Conservation (phyloP, 225 moss, liverwort and hornwort genomes). For the Climacium dendroides region DNA sequence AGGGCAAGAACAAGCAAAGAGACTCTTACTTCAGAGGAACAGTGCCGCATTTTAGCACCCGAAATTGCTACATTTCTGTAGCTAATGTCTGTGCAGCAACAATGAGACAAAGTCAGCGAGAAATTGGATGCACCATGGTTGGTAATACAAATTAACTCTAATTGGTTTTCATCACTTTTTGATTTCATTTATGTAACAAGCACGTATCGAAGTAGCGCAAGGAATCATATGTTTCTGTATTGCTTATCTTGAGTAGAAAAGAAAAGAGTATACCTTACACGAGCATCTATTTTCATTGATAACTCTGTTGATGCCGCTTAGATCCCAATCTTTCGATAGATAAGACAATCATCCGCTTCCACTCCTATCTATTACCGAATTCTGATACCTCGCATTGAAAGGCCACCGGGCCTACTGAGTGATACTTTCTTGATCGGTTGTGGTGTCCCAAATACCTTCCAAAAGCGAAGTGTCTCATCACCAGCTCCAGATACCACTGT, state of each 20-base stretch:
- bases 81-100: background rate
- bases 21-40: background rate
- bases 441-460: constrained; percentile 81
- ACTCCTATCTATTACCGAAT: constrained; percentile 6
- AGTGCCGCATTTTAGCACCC: background rate
- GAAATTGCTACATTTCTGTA: background rate
- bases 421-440: background rate
- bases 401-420: background rate
- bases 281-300: background rate
- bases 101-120: background rate
- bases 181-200: background rate
- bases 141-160: background rate
- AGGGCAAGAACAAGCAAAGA: background rate
- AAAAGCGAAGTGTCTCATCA: constrained; percentile 88
- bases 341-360: background rate
- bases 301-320: background rate
- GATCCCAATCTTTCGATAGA: background rate
- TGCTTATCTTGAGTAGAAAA: background rate
- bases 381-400: constrained; percentile 12
- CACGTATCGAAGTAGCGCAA: background rate
- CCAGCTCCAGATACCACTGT: constrained; percentile 82
- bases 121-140: background rate
- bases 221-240: background rate
- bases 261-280: background rate
- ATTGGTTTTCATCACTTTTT: background rate